Percentiles rank a stretch among this genome's conserved stretches.
Evolutionary conservation across 2,329 filamentous ascomycete species (phyloP).

Genomic region (Penicillium sp.): DNA sequence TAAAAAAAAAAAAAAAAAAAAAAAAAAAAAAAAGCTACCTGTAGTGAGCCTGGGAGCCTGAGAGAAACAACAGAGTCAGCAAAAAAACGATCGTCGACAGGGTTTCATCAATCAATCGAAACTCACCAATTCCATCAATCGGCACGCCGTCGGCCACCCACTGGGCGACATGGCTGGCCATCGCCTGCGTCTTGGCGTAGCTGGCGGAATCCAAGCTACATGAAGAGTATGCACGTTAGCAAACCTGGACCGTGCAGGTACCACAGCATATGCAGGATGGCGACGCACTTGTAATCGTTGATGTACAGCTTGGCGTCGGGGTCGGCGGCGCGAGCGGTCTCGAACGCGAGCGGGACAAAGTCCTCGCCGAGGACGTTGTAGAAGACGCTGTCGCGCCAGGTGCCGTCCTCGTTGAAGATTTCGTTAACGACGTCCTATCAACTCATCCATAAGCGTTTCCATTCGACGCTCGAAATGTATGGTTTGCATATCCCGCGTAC

Average conservation of each 20-base stretch:
- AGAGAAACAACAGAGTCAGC: conserved; percentile 17
- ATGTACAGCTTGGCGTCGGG: conserved; percentile 73
- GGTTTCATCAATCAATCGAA: conserved; percentile 25
- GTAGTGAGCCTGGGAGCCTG: conserved; percentile 64
- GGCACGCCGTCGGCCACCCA: conserved; percentile 67
- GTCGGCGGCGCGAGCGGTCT: conserved; percentile 69
- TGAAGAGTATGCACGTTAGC: conserved; percentile 23
- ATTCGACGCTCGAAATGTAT: no score
- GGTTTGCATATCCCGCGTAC: conserved; percentile 23
- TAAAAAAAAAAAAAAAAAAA: no score
- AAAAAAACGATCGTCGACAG: background rate
- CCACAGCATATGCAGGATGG: background rate
- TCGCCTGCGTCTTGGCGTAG: conserved; percentile 62
- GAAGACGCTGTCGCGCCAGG: conserved; percentile 66
- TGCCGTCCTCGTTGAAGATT: conserved; percentile 59
- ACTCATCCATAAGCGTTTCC: background rate
- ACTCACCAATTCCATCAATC: conserved; percentile 65
- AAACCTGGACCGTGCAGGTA: background rate
- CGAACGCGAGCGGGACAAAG: conserved; percentile 73
- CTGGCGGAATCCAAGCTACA: conserved; percentile 65
- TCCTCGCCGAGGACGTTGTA: conserved; percentile 70
- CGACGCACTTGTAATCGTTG: conserved; percentile 64
- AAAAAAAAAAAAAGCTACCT: conserved; percentile 15
- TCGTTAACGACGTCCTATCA: conserved; percentile 38
- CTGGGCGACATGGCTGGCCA: conserved; percentile 65